Percentiles rank a stretch among this genome's conserved stretches.
phyloP scores from a whole-genome alignment of 106 monocot genomes.

The Amphibolis antarctica region DNA sequence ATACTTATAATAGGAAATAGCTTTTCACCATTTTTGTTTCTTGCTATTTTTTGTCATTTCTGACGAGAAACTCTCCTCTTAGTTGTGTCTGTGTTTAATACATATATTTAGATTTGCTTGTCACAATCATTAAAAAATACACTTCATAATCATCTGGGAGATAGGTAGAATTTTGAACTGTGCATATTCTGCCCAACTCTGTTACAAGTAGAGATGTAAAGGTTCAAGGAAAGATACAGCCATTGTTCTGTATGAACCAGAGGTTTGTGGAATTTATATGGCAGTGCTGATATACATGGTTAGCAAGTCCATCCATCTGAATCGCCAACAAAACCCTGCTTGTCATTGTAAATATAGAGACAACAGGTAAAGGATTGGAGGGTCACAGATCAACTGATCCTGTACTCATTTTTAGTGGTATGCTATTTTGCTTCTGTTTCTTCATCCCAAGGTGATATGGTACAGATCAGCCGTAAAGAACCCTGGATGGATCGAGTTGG shows the following conservation, averaged over 20 bases:
- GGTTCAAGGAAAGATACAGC: too few species aligned
- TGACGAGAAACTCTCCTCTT: too few species aligned
- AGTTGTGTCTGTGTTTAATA: too few species aligned
- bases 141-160: too few species aligned
- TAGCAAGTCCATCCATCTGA: background rate
- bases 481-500: constrained; percentile 30
- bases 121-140: too few species aligned
- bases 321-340: background rate
- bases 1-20: too few species aligned
- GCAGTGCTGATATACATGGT: background rate
- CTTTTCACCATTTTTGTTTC: too few species aligned
- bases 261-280: background rate
- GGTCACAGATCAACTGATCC: background rate
- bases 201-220: too few species aligned
- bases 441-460: background rate
- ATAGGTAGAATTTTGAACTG: too few species aligned
- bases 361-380: background rate
- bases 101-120: too few species aligned
- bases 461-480: background rate
- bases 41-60: too few species aligned
- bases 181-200: too few species aligned
- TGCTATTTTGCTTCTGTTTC: background rate
- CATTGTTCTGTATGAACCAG: background rate
- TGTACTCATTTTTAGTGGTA: background rate
- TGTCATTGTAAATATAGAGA: background rate